Evolutionary conservation across 2,329 filamentous ascomycete species (phyloP).

Genomic region (Alternaria triticimaculans): DNA sequence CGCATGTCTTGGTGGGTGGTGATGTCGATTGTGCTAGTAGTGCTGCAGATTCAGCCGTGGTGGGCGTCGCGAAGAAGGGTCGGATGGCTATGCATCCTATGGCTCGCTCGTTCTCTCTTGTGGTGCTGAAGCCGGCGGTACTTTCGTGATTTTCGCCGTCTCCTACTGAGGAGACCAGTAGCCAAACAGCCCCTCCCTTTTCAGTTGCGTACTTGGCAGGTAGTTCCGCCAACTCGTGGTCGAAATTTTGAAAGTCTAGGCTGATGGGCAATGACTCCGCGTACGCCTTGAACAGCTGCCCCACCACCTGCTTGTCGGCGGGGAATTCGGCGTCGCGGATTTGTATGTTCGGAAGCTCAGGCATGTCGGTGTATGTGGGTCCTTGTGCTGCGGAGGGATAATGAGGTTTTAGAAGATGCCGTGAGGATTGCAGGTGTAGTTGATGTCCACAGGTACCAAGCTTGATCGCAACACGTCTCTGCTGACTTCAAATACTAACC

Average conservation of each 20-base stretch:
- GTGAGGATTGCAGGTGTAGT: neutral
- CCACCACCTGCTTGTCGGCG: conserved; percentile 50
- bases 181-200: conserved; percentile 56
- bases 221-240: conserved; percentile 58
- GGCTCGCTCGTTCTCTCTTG: conserved; percentile 20
- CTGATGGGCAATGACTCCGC: conserved; percentile 58
- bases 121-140: neutral
- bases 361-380: neutral
- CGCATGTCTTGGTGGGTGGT: conserved; percentile 45
- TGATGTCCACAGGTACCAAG: too few relatives aligned
- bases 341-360: conserved; percentile 2
- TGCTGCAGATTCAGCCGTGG: conserved; percentile 3
- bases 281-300: conserved; percentile 49
- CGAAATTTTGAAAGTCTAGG: conserved; percentile 64
- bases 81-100: conserved; percentile 62
- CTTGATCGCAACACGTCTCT: neutral
- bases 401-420: neutral
- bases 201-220: conserved; percentile 61
- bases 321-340: conserved; percentile 47
- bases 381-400: neutral
- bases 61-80: conserved; percentile 35
- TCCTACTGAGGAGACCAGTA: conserved; percentile 47
- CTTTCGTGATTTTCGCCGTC: neutral
- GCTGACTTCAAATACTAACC: neutral
- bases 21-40: conserved; percentile 9